Evolutionary conservation across 257 asterid genomes (phyloP), one percentile per base, ranked within the genome.

Genomic region (Nicotiana knightiana): DNA sequence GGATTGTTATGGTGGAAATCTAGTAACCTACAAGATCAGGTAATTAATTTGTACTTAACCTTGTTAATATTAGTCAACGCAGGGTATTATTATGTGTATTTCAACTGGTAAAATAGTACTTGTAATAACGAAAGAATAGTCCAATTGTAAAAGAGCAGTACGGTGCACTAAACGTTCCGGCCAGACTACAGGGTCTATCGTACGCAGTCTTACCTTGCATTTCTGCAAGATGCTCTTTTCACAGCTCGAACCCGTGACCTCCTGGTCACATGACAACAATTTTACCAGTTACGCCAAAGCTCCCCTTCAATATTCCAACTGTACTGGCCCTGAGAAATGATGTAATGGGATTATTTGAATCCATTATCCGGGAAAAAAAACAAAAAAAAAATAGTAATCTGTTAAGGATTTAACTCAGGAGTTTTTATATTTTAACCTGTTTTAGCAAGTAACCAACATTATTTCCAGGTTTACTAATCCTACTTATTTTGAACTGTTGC

Each of bases 1-100:
- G 99, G 98, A 7, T 86, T 88, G 30, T 84, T 95, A 2, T 95
- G 99, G 99, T 95, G 97, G 97, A 85, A 87, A 82, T 90, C 97
- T 5, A 83, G 26, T 46, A 90, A 89, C 85, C 77, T 95, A 28
- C 97, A 92, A 86, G 99, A 95, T 35, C 95, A 95, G 97, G 98
- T 90, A 76, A 63, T 67, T 1, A 79, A 75, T 61, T 1, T 5
- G 37, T 57, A 21, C 32, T 66, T 61, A 26, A 6, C 26, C 65
- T 73, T 32, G 37, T 21, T 21, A 71, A 11, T 0, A 39, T 70
- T 43, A 70, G 6, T 1, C 30, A 30, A 43, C n/a, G 28, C 4
- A 26, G 28, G 37, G 35, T 35, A 62, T 10, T 4, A 3, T 2
- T n/a, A 9, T 11, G 7, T 63, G 12, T 4, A 9, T 16, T 24